These are phyloP conservation scores for Colletotrichum tropicale DNA, from an alignment of 2,329 filamentous ascomycete genomes.

Conservation along the genomic window DNA sequence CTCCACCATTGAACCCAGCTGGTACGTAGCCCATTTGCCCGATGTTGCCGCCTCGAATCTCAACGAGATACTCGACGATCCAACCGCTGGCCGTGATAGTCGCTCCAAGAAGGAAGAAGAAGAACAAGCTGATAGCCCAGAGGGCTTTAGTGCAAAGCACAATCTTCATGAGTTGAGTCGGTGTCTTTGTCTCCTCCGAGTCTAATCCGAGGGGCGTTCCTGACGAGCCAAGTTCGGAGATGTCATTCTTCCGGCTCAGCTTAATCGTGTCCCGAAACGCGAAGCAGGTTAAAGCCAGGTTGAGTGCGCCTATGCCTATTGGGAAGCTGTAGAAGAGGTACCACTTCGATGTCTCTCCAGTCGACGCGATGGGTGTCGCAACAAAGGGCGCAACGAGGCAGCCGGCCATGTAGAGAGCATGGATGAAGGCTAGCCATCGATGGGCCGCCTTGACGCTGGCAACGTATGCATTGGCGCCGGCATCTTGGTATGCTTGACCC, in stretches of 20 bases:
- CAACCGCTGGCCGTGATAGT: conserved; percentile 62
- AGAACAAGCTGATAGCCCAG: conserved; percentile 66
- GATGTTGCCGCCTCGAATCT: conserved; percentile 61
- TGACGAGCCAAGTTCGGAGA: conserved; percentile 16
- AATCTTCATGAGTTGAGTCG: conserved; percentile 46
- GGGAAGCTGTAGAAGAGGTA: conserved; percentile 61
- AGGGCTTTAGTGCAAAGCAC: conserved; percentile 50
- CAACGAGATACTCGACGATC: conserved; percentile 69
- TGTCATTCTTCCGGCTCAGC: conserved; percentile 15
- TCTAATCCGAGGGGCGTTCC: conserved; percentile 10
- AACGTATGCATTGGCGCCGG: conserved; percentile 67
- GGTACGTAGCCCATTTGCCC: conserved; percentile 66
- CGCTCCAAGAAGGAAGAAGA: conserved; percentile 66
- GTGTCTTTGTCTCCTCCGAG: conserved; percentile 27
- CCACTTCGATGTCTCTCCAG: conserved; percentile 46
- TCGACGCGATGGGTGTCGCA: conserved; percentile 53
- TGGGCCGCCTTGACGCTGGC: conserved; percentile 55
- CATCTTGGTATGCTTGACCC: conserved; percentile 68
- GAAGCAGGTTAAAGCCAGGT: conserved; percentile 48
- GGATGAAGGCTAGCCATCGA: conserved; percentile 67
- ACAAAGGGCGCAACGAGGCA: conserved; percentile 62
- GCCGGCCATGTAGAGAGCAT: conserved; percentile 65
- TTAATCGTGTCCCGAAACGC: conserved; percentile 55
- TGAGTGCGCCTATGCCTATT: conserved; percentile 55
- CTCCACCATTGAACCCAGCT: conserved; percentile 63